Base-by-base conservation (phyloP, 1,139 yeast genomes). In the Hansenula lynferdii region DNA sequence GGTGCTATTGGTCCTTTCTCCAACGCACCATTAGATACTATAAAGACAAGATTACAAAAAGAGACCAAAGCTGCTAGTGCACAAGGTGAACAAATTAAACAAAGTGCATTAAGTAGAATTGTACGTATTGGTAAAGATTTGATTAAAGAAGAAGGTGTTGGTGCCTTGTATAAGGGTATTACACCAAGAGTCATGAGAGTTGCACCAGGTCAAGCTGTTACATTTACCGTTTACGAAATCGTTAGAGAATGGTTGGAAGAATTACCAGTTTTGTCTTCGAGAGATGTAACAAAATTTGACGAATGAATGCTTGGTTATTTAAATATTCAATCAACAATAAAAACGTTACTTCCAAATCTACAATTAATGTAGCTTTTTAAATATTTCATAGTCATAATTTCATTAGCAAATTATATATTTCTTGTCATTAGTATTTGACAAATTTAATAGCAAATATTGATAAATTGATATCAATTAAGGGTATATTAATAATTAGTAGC, bases 141-240 rank as follows among this genome's bases (percentile, higher is more conserved):
- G 62, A 69, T 90, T 52, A 82, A 80, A 60, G 96, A 87, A 68
- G 96, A 90, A 65, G 98, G 97, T 50, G 65, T 80, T 48, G 72
- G 73, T 45, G 96, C 96, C 16, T 75, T 89, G 54, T 90, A 92
- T 70, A 86, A 90, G 65, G 98, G 98, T 69, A 92, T 92, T 60
- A 89, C 97, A 29, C 98, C 98, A 54, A 84, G 98, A 72, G 92
- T 92, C 54, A 89, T 92, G 95, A 84, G 98, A 69, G 98, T 92
- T 41, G 98, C 98, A 15, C 97, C 98, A 19, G 98, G 98, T 47
- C 98, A 92, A 67, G 97, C 97, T 41, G 97, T 92, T 42, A 94
- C 97, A 16, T 92, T 92, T 67, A 92, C 97, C 8, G 96, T 92
- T 35, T 92, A 92, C 65, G 98, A 92, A 66, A 83, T 73, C 60